These are phyloP conservation scores for Beauveria medogensis DNA, from an alignment of 2,329 filamentous ascomycete species.

Conservation along the genomic window DNA sequence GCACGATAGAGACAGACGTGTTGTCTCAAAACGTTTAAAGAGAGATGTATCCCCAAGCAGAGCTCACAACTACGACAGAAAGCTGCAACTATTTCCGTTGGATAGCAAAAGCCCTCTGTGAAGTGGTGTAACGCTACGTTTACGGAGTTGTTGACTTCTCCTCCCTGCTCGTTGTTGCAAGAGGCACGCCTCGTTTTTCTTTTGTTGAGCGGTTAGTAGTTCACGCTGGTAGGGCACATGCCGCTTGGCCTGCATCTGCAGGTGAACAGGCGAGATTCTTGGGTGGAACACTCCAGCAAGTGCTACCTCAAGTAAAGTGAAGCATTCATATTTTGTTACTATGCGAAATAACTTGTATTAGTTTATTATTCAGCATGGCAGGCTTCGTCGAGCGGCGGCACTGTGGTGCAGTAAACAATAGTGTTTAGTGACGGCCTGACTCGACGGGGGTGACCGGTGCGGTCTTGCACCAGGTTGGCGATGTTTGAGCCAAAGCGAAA, in stretches of 20 bases:
- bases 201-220: neutral
- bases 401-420: neutral
- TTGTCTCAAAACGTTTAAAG: too few species aligned
- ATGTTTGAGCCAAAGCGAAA: too few species aligned
- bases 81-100: too few species aligned
- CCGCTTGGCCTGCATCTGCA: neutral
- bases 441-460: too few species aligned
- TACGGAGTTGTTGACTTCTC: too few species aligned
- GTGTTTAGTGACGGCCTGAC: neutral
- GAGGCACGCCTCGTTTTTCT: neutral
- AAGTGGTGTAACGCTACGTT: too few species aligned
- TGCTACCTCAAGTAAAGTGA: neutral
- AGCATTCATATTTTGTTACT: neutral
- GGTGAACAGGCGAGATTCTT: neutral
- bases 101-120: too few species aligned
- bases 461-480: too few species aligned
- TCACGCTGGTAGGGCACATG: neutral
- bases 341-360: neutral
- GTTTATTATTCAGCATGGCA: neutral
- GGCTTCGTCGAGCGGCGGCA: neutral
- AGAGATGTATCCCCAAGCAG: too few species aligned
- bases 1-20: too few species aligned
- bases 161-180: neutral
- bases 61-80: too few species aligned
- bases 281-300: neutral